Conservation (phyloP, 1,284 basidiomycete genomes). For the Leccinum glutinopallens region DNA sequence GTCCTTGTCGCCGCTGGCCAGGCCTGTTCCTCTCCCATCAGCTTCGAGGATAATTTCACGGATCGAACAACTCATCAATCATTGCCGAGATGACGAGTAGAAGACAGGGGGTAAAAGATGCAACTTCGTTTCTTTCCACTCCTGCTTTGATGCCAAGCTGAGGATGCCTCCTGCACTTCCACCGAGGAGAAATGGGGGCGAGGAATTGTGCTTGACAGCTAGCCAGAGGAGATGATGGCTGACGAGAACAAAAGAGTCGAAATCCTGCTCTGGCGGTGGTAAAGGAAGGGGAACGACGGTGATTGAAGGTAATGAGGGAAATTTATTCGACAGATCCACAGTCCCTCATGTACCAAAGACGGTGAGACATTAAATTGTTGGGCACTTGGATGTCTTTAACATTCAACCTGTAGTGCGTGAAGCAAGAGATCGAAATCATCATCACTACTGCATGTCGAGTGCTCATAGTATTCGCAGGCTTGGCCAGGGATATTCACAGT, state of each 20-base stretch:
- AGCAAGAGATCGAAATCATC: too few relatives aligned
- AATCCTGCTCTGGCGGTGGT: not conserved
- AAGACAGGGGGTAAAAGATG: not conserved
- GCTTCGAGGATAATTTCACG: not conserved
- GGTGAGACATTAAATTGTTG: too few relatives aligned
- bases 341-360: too few relatives aligned
- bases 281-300: too few relatives aligned
- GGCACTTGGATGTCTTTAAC: not conserved
- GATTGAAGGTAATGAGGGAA: too few relatives aligned
- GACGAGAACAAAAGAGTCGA: not conserved
- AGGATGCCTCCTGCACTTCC: not conserved
- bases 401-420: not conserved
- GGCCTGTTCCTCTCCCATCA: not conserved
- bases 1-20: not conserved
- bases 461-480: too few relatives aligned
- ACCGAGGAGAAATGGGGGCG: not conserved
- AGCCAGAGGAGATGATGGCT: not conserved
- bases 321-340: too few relatives aligned
- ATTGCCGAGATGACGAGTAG: not conserved
- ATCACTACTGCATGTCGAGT: too few relatives aligned
- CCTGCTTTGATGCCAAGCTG: not conserved
- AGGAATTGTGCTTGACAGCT: not conserved
- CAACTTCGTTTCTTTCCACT: not conserved
- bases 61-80: not conserved
- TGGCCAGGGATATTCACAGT: too few relatives aligned